Evolutionary conservation across 2,329 filamentous ascomycete species (phyloP), one percentile per base, ranked within the genome.

Genomic region (Cryphonectria naterciae): DNA sequence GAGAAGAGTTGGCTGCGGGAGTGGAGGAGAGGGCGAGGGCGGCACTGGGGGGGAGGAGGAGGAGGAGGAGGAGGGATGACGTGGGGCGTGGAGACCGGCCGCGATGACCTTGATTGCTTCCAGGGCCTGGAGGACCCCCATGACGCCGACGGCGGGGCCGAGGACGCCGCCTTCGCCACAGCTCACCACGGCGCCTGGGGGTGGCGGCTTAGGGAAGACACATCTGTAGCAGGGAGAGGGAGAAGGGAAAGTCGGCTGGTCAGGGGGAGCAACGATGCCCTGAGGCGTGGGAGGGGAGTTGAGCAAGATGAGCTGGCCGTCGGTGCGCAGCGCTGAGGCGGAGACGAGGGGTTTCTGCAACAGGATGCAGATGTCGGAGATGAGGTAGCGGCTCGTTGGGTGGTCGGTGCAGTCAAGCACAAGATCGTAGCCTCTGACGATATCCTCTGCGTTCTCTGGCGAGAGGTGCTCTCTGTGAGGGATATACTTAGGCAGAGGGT

Each of bases 371-470:
- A 92, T 88, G 78, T 99, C 96, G 0, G 94, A 97, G 74, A 98
- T 93, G 62, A 98, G 87, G 79, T 99, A 98, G 60, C 96, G 92
- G 0, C 94, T 93, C 1, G 93, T 92, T 0, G 96, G 95, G 74
- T 95, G 94, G 80, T 99, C 96, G 13, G 95, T 98, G 79, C 96
- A 99, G 80, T 99, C 96, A 17, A 99, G 89, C 1, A 98, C 89
- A 0, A 98, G 75, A 76, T 97, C 93, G 78, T 97, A 98, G 4
- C 83, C 76, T 0, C 84, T 81, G 69, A 97, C 88, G 56, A 94
- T 89, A 0, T 84, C 79, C 8, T 89, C 81, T 0, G 94, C 92
- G 67, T 92, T 93, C 71, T 88, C 82, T 0, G 93, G 86, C 0
- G 88, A 89, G 19, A 98, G 86, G 74, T 92, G 91, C 19, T 85